Base-by-base conservation (phyloP, 2,329 filamentous ascomycete genomes). In the Aspergillus candidus region DNA sequence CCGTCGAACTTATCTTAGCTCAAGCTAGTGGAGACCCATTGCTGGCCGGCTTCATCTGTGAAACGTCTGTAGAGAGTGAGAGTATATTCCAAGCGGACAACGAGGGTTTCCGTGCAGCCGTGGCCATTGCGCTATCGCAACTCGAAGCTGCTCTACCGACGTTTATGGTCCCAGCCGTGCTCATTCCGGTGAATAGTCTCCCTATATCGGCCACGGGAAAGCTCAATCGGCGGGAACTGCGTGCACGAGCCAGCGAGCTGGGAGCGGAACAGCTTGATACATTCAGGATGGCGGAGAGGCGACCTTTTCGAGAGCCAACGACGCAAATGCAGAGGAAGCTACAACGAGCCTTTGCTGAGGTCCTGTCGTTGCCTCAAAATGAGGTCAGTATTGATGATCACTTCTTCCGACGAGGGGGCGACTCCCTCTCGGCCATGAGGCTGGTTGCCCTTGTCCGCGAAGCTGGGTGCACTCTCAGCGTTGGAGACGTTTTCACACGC, bases 341-440 rank as follows among this genome's bases (percentile, higher is more conserved):
- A 15, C 43, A 38, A 11, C 10, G 14, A 29, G 12, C 34, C 10
- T 46, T 29, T 15, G 18, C 35, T 7, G 11, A 41, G 14, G 35
- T 40, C 7, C 17, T 46, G 1, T 10, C 15, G 2, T 4, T 46
- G 11, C 15, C 27, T 12, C 11, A 15, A 11, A 22, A 17, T n/a
- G n/a, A 29, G 12, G 43, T 43, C 7, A 13, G 3, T 17, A 11
- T 18, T 3, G 33, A 43, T 11, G 37, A 33, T 13, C 17, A 18
- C 13, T 43, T 43, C 31, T 33, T 47, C 30, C 36, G 17, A n/a
- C 32, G 43, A 74, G 49, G 44, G 3, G 42, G 53, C 5, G 53
- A 57, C 15, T 51, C 48, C 11, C n/a, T n/a, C n/a, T n/a, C n/a
- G n/a, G n/a, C n/a, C n/a, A n/a, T n/a, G n/a, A n/a, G n/a, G n/a